A percentile compares a stretch with the other conserved stretches of the same genome.
phyloP scores from a whole-genome alignment of 768 basidiomycete genomes.

The Russula emetica region DNA sequence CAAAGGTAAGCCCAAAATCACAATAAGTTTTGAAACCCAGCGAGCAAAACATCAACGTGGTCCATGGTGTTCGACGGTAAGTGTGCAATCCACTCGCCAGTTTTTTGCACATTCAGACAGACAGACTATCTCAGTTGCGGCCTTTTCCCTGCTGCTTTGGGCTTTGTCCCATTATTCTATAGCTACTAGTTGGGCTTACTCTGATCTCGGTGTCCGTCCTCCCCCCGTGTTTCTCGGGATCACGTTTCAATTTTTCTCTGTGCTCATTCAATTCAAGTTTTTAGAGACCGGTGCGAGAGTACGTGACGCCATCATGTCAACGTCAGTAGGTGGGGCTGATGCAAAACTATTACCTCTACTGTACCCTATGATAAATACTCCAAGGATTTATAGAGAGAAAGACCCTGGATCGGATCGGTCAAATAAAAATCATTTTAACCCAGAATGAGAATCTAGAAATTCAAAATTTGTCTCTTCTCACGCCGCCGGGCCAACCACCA shows the following conservation, averaged over 20 bases:
- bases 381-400: conserved; percentile 1
- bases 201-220: not conserved
- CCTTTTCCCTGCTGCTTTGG: too few relatives aligned
- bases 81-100: not conserved
- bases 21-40: conserved; percentile 1
- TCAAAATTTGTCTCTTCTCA: too few relatives aligned
- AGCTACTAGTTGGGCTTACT: not conserved
- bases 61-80: too few relatives aligned
- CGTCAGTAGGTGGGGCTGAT: too few relatives aligned
- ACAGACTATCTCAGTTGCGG: too few relatives aligned
- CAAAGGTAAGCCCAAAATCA: not conserved
- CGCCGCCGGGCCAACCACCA: too few relatives aligned
- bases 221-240: not conserved
- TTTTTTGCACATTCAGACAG: too few relatives aligned
- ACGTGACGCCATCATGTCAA: too few relatives aligned
- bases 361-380: not conserved
- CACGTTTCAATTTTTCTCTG: not conserved
- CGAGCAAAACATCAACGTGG: not conserved
- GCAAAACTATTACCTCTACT: not conserved
- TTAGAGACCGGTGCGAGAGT: not conserved
- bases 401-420: not conserved
- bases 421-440: not conserved
- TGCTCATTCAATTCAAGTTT: too few relatives aligned
- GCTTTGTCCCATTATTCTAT: not conserved
- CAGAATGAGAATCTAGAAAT: not conserved